Evolutionary conservation across 768 basidiomycete species (phyloP).

Genomic region (Lyophyllum semitale): DNA sequence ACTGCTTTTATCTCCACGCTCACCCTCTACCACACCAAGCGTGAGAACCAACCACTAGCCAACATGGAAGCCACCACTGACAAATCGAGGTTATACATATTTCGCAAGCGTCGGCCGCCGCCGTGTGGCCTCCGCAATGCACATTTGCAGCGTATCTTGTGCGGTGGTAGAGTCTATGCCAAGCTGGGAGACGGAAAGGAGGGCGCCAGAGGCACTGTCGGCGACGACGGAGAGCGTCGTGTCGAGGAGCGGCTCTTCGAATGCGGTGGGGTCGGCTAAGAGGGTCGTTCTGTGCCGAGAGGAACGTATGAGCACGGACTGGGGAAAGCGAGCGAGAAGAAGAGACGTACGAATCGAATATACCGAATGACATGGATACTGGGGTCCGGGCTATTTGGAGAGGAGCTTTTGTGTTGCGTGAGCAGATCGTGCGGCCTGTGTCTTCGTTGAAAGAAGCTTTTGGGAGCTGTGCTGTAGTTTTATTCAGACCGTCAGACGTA

Average conservation of each 20-base stretch:
- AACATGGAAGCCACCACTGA: no score
- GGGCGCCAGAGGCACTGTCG: slow-evolving; percentile 43
- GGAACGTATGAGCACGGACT: not conserved
- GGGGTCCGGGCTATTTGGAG: slow-evolving; percentile 51
- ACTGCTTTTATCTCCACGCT: no score
- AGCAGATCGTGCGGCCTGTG: slow-evolving; percentile 61
- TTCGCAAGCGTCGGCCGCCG: slow-evolving; percentile 18
- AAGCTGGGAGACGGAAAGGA: slow-evolving; percentile 58
- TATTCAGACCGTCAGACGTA: not conserved
- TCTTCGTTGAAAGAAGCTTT: slow-evolving; percentile 73
- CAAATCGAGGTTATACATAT: not conserved
- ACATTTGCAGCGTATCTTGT: slow-evolving; percentile 24
- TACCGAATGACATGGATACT: slow-evolving; percentile 66
- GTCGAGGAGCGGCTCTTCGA: slow-evolving; percentile 86
- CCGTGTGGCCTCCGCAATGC: slow-evolving; percentile 26
- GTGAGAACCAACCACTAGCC: no score
- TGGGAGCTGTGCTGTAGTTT: slow-evolving; percentile 63
- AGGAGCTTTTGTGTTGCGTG: slow-evolving; percentile 45
- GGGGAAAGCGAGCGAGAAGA: not conserved
- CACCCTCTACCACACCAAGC: no score
- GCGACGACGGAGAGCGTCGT: slow-evolving; percentile 67
- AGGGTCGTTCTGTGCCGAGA: slow-evolving; percentile 27
- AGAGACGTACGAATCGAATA: slow-evolving; percentile 76
- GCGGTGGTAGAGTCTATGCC: slow-evolving; percentile 37
- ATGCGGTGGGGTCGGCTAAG: slow-evolving; percentile 83